Evolutionary conservation across 139 green algal species (phyloP), one percentile per base, ranked within the genome.

Genomic region (Limnomonas spitsbergensis): DNA sequence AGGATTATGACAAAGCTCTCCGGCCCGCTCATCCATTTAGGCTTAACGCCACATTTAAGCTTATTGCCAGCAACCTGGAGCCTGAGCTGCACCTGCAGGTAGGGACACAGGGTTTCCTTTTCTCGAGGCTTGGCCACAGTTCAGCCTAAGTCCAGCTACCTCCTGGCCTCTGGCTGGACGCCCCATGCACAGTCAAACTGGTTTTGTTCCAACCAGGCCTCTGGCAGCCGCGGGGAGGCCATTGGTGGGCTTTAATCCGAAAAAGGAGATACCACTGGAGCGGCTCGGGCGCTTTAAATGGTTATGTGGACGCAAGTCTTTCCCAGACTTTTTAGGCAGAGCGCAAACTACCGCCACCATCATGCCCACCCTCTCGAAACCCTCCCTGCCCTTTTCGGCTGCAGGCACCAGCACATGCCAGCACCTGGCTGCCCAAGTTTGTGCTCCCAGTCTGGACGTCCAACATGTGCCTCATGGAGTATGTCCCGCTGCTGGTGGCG

Each of bases 381-480:
- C 14, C 20, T 20, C 20, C 20, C 14, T 20, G 20, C 20, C 47
- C 20, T 20, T 29, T 61, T 61, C 14, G 47, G 20, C 47, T 61
- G 26, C 29, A 72, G 61, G 29, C 29, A 39, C 61, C 61, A 34
- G 9, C 26, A 72, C 7, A 34, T 37, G 61, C 61, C 24, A 24
- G 9, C 26, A 24, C 61, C 26, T 72, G 61, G 61, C 61, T 72
- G 26, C 61, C 61, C 61, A 37, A 39, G 27, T 37, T 37, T 36
- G 20, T 61, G 47, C 29, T 72, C 7, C 61, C 61, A 34, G 9
- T 20, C 7, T 72, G 61, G 61, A 39, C 61, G 27, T 39, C 27
- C 27, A 34, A 36, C 61, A 72, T 72, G 61, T 72, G 61, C 61
- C 29, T 72, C 26, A 72, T 72, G 61, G 61, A 72, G 29, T 72